A percentile compares a stretch with the other conserved stretches of the same genome.
These are phyloP conservation scores for Sutorius australiensis DNA, from an alignment of 768 basidiomycete species.

Conservation along the genomic window DNA sequence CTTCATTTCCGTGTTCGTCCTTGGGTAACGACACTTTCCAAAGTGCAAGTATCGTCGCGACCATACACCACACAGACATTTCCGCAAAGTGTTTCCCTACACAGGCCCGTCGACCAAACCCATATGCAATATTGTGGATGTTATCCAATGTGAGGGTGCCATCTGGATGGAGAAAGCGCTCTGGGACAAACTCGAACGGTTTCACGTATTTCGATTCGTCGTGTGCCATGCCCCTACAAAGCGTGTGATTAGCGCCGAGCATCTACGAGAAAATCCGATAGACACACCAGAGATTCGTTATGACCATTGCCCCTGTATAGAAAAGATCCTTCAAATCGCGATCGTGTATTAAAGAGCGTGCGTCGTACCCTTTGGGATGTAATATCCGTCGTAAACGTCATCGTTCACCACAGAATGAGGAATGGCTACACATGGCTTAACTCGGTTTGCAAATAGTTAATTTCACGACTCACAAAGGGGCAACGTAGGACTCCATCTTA, in stretches of 20 bases:
- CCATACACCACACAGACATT: slow-evolving; percentile 11
- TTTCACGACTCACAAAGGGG: slow-evolving; percentile 14
- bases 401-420: slow-evolving; percentile 9
- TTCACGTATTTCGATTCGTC: slow-evolving; percentile 32
- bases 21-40: slow-evolving; percentile 12
- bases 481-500: slow-evolving; percentile 14
- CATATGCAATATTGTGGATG: slow-evolving; percentile 15
- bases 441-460: not conserved
- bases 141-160: slow-evolving; percentile 14
- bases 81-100: slow-evolving; percentile 19
- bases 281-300: slow-evolving; percentile 31
- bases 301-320: slow-evolving; percentile 15
- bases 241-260: not conserved
- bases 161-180: slow-evolving; percentile 29
- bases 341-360: not conserved
- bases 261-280: not conserved
- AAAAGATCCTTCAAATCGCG: not conserved
- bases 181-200: slow-evolving; percentile 35
- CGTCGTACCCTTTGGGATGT: slow-evolving; percentile 4
- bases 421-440: slow-evolving; percentile 11
- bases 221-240: slow-evolving; percentile 15
- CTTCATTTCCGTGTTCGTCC: slow-evolving; percentile 10
- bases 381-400: slow-evolving; percentile 19
- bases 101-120: slow-evolving; percentile 22
- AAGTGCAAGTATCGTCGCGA: slow-evolving; percentile 17